These are phyloP conservation scores for Colletotrichum musicola DNA, from an alignment of 2,329 filamentous ascomycete species.

Conservation along the genomic window DNA sequence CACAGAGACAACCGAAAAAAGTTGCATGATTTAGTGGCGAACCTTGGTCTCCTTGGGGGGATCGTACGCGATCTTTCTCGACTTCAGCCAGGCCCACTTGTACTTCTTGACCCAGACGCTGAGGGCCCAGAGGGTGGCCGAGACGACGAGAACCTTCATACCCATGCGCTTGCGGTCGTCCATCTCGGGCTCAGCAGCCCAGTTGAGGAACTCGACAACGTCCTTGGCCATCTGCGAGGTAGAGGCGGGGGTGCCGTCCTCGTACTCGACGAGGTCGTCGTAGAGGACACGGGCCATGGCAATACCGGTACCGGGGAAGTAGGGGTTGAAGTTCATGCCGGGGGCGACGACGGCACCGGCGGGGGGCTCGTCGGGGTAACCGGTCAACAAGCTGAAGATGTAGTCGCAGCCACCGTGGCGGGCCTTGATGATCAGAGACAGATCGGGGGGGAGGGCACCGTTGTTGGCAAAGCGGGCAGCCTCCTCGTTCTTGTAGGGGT, in stretches of 20 bases:
- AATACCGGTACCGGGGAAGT: conserved; percentile 99
- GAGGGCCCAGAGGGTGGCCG: conserved; percentile 82
- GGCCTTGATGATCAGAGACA: conserved; percentile 97
- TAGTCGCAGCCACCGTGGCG: conserved; percentile 98
- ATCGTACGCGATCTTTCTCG: conserved; percentile 91
- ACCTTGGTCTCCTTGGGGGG: conserved; percentile 71
- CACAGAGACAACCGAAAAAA: conserved; percentile 41
- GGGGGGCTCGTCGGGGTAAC: conserved; percentile 96
- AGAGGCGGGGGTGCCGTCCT: conserved; percentile 93
- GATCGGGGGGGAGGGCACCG: conserved; percentile 96
- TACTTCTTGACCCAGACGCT: conserved; percentile 99
- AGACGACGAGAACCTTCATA: conserved; percentile 91
- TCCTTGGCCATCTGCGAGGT: conserved; percentile 99
- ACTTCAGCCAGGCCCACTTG: conserved; percentile 98
- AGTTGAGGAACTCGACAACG: conserved; percentile 98
- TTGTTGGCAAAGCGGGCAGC: conserved; percentile 98
- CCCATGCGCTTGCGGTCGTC: conserved; percentile 99
- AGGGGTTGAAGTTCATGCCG: conserved; percentile 99
- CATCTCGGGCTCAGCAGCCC: conserved; percentile 99
- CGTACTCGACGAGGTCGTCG: conserved; percentile 97
- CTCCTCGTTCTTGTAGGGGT: conserved; percentile 99
- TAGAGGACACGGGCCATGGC: conserved; percentile 99
- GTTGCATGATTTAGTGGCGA: conserved; percentile 58
- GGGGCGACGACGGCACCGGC: conserved; percentile 87
- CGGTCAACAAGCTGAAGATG: conserved; percentile 96